phyloP scores from a whole-genome alignment of 2,329 filamentous ascomycete species.

The Chrysosporium queenslandicum region DNA sequence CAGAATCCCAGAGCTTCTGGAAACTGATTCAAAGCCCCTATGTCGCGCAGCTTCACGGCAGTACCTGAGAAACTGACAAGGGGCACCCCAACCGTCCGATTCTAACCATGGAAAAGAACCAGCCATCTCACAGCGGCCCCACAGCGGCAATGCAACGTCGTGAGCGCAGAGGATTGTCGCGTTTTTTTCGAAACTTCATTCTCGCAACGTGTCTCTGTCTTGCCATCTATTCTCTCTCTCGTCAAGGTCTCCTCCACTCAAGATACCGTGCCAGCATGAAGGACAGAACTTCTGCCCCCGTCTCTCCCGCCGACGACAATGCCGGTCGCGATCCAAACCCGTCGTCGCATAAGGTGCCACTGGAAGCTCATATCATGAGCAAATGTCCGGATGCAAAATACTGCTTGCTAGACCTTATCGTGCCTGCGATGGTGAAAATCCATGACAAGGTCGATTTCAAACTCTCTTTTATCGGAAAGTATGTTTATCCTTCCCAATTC shows the following conservation, averaged over 20 bases:
- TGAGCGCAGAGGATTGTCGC: constrained; percentile 5
- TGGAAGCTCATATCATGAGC: constrained; percentile 94
- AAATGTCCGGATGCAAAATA: constrained; percentile 89
- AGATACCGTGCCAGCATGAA: constrained; percentile 10
- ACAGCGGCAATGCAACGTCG: constrained; percentile 12
- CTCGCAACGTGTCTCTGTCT: constrained; percentile 16
- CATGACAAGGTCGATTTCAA: constrained; percentile 81
- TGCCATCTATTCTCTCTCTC: constrained; percentile 11
- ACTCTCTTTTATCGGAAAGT: constrained; percentile 80
- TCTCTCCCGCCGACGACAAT: neutral
- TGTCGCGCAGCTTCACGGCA: neutral
- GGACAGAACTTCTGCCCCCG: neutral
- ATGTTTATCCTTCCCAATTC: constrained; percentile 25
- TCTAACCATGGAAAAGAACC: constrained; percentile 12
- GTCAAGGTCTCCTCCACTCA: constrained; percentile 3
- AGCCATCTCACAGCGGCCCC: neutral
- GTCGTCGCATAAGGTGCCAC: constrained; percentile 46
- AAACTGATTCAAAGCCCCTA: neutral
- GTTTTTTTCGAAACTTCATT: constrained; percentile 14
- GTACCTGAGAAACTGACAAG: neutral
- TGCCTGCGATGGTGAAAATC: constrained; percentile 77
- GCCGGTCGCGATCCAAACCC: constrained; percentile 2
- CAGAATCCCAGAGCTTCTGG: neutral
- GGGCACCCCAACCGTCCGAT: neutral
- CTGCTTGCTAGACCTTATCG: constrained; percentile 67